Percentiles rank a stretch among this genome's conserved stretches.
phyloP scores from a whole-genome alignment of 495 filamentous ascomycete species.

The Aspergillus carlsbadensis region DNA sequence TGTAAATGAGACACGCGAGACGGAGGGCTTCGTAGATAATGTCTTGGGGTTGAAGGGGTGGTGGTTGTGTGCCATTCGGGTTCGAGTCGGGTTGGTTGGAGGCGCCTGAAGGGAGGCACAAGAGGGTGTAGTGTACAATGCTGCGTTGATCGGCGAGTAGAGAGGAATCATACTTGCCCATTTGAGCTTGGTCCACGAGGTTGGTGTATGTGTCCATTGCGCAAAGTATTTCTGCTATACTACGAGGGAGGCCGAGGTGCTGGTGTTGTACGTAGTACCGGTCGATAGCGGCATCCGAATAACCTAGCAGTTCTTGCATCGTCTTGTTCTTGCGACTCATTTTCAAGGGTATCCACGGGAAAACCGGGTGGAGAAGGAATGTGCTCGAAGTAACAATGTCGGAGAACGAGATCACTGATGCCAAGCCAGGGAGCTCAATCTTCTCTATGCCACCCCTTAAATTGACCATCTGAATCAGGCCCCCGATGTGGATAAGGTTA shows the following conservation, averaged over 20 bases:
- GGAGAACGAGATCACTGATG: slow-evolving; percentile 36
- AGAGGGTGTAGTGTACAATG: slow-evolving; percentile 31
- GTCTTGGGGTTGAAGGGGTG: slow-evolving; percentile 20
- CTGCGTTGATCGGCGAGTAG: slow-evolving; percentile 41
- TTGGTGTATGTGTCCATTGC: slow-evolving; percentile 30
- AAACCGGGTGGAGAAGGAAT: slow-evolving; percentile 30
- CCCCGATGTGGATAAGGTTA: slow-evolving; percentile 38
- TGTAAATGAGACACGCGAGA: slow-evolving; percentile 33
- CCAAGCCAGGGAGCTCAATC: slow-evolving; percentile 31
- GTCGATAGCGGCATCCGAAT: slow-evolving; percentile 23
- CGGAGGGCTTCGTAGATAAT: slow-evolving; percentile 40
- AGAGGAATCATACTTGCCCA: slow-evolving; percentile 15
- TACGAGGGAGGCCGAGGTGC: slow-evolving; percentile 30
- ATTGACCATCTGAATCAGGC: slow-evolving; percentile 35
- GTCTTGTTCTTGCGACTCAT: slow-evolving; percentile 18
- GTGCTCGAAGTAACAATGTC: slow-evolving; percentile 34
- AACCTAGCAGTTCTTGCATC: slow-evolving; percentile 32
- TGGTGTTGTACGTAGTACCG: slow-evolving; percentile 26
- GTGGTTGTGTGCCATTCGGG: slow-evolving; percentile 6
- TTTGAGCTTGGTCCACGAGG: slow-evolving; percentile 20
- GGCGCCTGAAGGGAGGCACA: slow-evolving; percentile 28
- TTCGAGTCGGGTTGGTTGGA: slow-evolving; percentile 17
- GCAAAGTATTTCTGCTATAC: slow-evolving; percentile 34
- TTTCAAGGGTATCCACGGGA: slow-evolving; percentile 35
- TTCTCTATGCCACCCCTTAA: slow-evolving; percentile 37